Evolutionary conservation across 164 flowering plant species (phyloP).

Genomic region (Aristolochia californica): DNA sequence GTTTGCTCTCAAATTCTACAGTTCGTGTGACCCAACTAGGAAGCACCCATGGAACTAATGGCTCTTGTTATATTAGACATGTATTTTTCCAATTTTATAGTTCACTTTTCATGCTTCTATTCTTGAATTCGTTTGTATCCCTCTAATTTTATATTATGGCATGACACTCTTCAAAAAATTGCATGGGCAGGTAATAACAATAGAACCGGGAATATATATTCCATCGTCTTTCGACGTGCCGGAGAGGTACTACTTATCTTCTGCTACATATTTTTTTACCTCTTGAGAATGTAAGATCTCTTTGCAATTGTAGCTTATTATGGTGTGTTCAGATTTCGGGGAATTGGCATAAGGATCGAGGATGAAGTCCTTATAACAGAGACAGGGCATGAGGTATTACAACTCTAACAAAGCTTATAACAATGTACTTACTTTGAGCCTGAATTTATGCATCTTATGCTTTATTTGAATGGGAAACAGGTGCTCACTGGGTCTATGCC

Average conservation of each 20-base stretch:
- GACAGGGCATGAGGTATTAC: conserved; percentile 65
- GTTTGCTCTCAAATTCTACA: conserved; percentile 14
- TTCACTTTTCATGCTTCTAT: neutral
- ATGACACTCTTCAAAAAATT: neutral
- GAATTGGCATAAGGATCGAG: conserved; percentile 91
- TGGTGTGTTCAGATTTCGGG: conserved; percentile 40
- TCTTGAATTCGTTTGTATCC: neutral
- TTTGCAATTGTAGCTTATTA: neutral
- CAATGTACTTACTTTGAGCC: neutral
- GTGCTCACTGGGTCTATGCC: conserved; percentile 95
- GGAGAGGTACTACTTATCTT: conserved; percentile 44
- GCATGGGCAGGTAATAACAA: conserved; percentile 66
- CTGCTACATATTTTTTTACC: neutral
- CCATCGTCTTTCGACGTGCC: conserved; percentile 50
- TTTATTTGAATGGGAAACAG: conserved; percentile 24
- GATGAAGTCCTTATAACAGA: conserved; percentile 94
- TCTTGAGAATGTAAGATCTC: neutral
- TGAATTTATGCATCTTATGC: neutral
- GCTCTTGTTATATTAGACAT: neutral
- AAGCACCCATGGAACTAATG: neutral
- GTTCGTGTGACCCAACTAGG: no score
- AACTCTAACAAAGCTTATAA: neutral
- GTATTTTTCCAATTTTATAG: neutral
- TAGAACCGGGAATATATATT: conserved; percentile 93
- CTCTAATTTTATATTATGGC: no score